Evolutionary conservation across 192 early-diverging fungal species (phyloP), one percentile per base, ranked within the genome.

Genomic region (Backusella parvicylindrica): DNA sequence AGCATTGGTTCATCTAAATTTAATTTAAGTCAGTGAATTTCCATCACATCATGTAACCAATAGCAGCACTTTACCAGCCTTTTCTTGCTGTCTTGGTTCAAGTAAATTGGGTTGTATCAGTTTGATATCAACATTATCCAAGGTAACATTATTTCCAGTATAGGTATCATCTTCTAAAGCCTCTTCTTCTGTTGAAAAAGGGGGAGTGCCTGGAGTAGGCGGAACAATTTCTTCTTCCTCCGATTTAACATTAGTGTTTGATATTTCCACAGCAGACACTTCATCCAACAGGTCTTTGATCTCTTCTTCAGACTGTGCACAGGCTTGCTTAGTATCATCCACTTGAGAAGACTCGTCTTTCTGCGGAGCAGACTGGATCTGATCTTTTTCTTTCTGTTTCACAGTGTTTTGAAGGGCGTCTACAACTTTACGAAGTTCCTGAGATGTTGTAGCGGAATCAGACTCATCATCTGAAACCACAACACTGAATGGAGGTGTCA

Each of bases 1-100:
- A 75, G 33, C 66, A 77, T 77, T 63, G 71, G 35, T 9, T 68
- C 72, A 74, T 81, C 80, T 81, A 68, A 26, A 12, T 18, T 18
- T 11, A 40, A 60, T 28, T n/a, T 60, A 26, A 60, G 12, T 60
- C 53, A 60, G 23, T 23, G 26, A 43, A 43, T 12, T 66, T 64
- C 30, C 30, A 66, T 21, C 0, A 3, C 0, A 66, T 18, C 6
- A 15, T n/a, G 5, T 53, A 33, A 18, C 64, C 33, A 60, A 60
- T 60, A 60, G 13, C 26, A 56, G 9, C 13, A 70, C 56, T 33
- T 64, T 13, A 75, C 73, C 75, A 18, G 67, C 50, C 35, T 41
- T 70, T 33, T 76, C 75, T 50, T 76, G 75, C 31, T 76, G 53
- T 56, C 75, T 56, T 37, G 75, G 67, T 6, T 53, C 36, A 23